A percentile compares a stretch with the other conserved stretches of the same genome.
phyloP scores from a whole-genome alignment of 768 basidiomycete genomes.

The Trametes villosa region DNA sequence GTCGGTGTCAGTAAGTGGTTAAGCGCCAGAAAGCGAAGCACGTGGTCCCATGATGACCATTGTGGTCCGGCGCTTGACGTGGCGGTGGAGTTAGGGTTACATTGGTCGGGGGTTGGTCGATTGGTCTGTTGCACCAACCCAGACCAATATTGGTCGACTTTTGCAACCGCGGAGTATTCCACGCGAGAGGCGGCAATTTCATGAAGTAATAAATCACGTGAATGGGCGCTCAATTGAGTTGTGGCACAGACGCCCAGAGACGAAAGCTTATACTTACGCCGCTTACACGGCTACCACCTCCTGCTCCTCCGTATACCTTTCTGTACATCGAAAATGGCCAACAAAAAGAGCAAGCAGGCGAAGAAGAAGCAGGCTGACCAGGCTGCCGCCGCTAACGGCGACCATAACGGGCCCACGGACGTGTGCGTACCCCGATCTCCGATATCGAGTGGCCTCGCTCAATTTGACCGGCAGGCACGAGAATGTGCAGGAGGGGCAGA shows the following conservation, averaged over 20 bases:
- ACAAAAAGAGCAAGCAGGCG: slow-evolving; percentile 28
- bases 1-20: neutral
- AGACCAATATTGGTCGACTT: neutral
- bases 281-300: neutral
- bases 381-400: slow-evolving; percentile 13
- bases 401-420: slow-evolving; percentile 6
- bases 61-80: neutral
- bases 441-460: slow-evolving; percentile 13
- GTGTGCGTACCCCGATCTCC: slow-evolving; percentile 6
- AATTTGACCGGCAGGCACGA: slow-evolving; percentile 17
- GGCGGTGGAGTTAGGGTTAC: neutral
- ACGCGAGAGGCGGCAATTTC: too few relatives aligned
- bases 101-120: neutral
- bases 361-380: slow-evolving; percentile 25
- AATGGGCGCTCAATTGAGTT: too few relatives aligned
- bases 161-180: neutral
- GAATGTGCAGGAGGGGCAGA: neutral
- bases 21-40: neutral
- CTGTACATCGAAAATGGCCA: slow-evolving; percentile 16
- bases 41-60: neutral
- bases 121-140: neutral
- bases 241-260: too few relatives aligned
- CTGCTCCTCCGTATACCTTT: slow-evolving; percentile 1
- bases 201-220: too few relatives aligned
- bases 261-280: neutral